Evolutionary conservation across 2,329 filamentous ascomycete species (phyloP), one percentile per base, ranked within the genome.

Genomic region (Aspergillus transmontanensis): DNA sequence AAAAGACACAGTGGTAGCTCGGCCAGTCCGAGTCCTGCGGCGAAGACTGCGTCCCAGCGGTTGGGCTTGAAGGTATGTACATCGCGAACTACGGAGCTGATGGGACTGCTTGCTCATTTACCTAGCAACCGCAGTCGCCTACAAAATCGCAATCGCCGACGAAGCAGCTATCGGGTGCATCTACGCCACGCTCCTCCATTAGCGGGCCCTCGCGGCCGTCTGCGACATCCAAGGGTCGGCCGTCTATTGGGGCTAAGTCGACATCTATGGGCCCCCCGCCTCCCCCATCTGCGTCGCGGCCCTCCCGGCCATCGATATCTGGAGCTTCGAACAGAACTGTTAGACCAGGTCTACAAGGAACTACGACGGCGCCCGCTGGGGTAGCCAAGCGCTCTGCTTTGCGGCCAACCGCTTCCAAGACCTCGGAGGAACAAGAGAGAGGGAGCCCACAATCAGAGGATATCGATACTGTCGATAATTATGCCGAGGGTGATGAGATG

Each of bases 111-210:
- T 55, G 32, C 32, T 55, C 30, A 55, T 26, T 55, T 32, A 39
- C 34, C 19, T 19, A 55, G 51, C 51, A 41, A 46, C 32, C 50
- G 48, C 50, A 93, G 88, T 93, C 90, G 63, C 91, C 92, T 2
- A 89, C 87, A 0, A 94, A 92, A 72, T 94, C 91, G 1, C 92
- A 92, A 72, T 94, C 91, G 1, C 92, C 92, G 1, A 92, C 90
- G 3, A 95, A 95, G 73, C 90, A 91, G 70, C 76, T 91, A n/a
- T 68, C 72, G 11, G 81, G 78, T 14, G 79, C 79, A 21, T 82
- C 87, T 1, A 78, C 89, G 2, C 88, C 90, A 1, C 78, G 82
- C 34, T 66, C 73, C 1, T 75, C 77, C 36, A 64, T 71, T 64
- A 53, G 83, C 77, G 43, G 81, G 77, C 58, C 56, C 82, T 85